Base-by-base conservation (phyloP, 257 asterid species). In the Parsonsia alboflavescens region DNA sequence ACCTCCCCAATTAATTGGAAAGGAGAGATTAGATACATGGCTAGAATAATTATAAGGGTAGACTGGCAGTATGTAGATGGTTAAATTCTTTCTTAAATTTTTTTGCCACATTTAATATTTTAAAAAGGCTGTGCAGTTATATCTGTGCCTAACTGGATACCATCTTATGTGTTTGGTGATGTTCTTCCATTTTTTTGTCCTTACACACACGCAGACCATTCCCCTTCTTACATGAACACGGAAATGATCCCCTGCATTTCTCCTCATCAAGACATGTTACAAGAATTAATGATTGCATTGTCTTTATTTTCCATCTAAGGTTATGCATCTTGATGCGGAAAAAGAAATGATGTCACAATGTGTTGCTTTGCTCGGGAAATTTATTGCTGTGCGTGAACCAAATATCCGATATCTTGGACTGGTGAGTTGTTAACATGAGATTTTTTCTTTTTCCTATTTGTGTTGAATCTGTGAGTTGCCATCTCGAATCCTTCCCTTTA, bases 261-360 rank as follows among this genome's bases (percentile, higher is more conserved):
- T 41, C 49, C 50, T 64, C 15, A 19, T 39, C 28, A 36, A 6
- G 70, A 7, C 50, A 65, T 36, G 33, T 39, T 64, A 10, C 45
- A 1, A 39, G 15, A 19, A 65, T 22, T 21, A 39, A 39, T 65
- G 48, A 21, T 39, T 65, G 13, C 15, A 26, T 36, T 64, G 39
- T 65, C 16, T 21, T 65, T 17, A 63, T 48, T 9, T 30, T 33
- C 28, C 9, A 4, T 30, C 30, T 61, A 80, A 93, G 98, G 98
- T 93, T 87, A 93, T 93, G 98, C 98, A 93, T 87, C 96, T 93
- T 76, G 98, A 93, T 88, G 98, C 98, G 8, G 98, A 93, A 80
- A 91, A 89, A 80, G 98, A 93, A 83, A 93, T 93, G 97, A 93
- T 93, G 96, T 93, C 97, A 63, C 98, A 93, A 76, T 93, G 98